Conservation (phyloP, 2,329 filamentous ascomycete genomes). For the Colletotrichum sp. region DNA sequence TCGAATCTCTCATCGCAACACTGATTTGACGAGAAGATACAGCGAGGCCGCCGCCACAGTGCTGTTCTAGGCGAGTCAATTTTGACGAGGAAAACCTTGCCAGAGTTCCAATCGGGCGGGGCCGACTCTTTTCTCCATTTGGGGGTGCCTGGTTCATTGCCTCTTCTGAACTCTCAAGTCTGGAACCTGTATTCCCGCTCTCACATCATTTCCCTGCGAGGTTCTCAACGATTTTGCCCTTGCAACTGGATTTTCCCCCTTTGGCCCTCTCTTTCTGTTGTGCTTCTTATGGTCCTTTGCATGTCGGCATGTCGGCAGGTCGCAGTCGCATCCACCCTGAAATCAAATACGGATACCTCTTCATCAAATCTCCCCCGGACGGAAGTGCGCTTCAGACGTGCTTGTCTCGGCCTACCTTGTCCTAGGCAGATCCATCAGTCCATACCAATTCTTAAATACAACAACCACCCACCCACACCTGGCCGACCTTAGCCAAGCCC, state of each 20-base stretch:
- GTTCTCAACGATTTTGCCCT: neutral
- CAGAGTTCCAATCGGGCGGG: neutral
- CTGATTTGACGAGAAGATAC: neutral
- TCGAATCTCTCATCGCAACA: neutral
- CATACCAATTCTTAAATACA: conserved; percentile 8
- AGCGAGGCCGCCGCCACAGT: neutral
- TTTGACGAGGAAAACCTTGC: neutral
- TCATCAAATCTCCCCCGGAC: neutral
- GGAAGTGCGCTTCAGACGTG: neutral
- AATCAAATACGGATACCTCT: neutral
- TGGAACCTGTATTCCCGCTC: neutral
- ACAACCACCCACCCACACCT: neutral
- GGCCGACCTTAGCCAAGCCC: neutral
- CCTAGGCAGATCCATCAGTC: neutral
- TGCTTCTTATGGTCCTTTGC: neutral
- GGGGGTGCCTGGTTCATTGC: neutral
- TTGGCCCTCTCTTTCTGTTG: neutral
- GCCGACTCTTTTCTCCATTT: neutral
- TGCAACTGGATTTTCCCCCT: neutral
- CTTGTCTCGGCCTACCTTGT: neutral
- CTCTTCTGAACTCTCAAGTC: neutral
- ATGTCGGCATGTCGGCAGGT: neutral
- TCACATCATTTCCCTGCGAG: neutral
- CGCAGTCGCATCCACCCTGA: neutral
- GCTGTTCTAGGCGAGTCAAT: neutral